phyloP scores from a whole-genome alignment of 2,329 filamentous ascomycete genomes.

The Diaporthe nobilis region DNA sequence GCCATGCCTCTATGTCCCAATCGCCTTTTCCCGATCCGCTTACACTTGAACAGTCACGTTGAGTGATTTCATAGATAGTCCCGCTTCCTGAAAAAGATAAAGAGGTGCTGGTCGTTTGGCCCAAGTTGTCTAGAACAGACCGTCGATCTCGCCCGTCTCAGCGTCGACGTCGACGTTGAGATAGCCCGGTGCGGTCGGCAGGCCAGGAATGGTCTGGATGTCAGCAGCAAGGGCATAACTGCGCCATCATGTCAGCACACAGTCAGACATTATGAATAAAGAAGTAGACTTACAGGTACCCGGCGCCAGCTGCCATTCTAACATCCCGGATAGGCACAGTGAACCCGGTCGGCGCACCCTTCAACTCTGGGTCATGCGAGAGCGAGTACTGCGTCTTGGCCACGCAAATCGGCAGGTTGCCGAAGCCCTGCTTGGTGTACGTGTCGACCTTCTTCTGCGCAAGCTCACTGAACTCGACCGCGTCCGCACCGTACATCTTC shows the following conservation, averaged over 20 bases:
- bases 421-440: constrained; percentile 92
- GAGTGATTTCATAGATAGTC: constrained; percentile 1
- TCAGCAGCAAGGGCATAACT: constrained; percentile 95
- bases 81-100: not conserved
- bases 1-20: constrained; percentile 23
- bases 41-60: constrained; percentile 19
- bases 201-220: constrained; percentile 96
- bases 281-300: constrained; percentile 78
- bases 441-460: constrained; percentile 97
- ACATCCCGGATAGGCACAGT: constrained; percentile 96
- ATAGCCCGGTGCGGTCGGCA: constrained; percentile 95
- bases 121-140: constrained; percentile 80
- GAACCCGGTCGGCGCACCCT: constrained; percentile 95
- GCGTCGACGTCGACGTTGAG: constrained; percentile 90
- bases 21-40: constrained; percentile 1
- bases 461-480: constrained; percentile 92
- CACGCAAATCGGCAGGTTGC: constrained; percentile 93
- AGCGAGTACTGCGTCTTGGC: constrained; percentile 99
- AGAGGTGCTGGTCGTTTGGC: not conserved
- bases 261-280: not conserved
- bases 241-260: constrained; percentile 51
- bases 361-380: constrained; percentile 91
- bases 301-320: constrained; percentile 91
- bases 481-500: constrained; percentile 93
- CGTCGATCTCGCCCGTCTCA: constrained; percentile 88